Base-by-base conservation (phyloP, 2,329 filamentous ascomycete genomes). In the Ophiostoma pallidulum region DNA sequence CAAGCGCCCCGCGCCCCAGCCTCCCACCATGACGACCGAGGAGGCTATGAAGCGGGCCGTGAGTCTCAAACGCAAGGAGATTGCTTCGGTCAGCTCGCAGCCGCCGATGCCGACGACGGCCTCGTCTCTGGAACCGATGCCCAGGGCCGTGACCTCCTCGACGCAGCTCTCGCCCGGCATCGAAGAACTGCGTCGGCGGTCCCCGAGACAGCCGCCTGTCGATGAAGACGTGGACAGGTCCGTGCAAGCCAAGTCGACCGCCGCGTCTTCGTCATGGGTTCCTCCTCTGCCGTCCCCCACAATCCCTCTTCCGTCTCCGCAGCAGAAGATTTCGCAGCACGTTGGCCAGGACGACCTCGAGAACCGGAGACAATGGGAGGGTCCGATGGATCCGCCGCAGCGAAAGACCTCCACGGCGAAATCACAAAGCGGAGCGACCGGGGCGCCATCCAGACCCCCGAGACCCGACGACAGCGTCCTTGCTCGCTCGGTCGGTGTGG, bases 121-220 rank as follows among this genome's bases (percentile, higher is more conserved):
- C 12, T 8, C 54, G 18, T 57, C 47, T 44, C 62, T 58, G 28
- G 59, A 47, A 56, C 62, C 56, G 28, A 60, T 57, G 50, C 57
- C 58, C 3, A 62, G 37, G 31, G 70, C 66, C 1, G 63, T 60
- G 12, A 70, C 68, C 4, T 72, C 70, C 10, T 72, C 69, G 2
- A 65, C 69, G 8, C 69, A 76, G 55, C 58, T 73, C 7, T 78
- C 75, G 4, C 75, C 75, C 0, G 68, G 66, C 2, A 58, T 63
- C 4, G 73, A 77, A 7, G 70, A 69, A 37, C 54, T 78, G 24
- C 67, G 74, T 10, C 67, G 72, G 53, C 65, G 76, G 39, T 78
- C 75, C 2, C 75, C 75, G 14, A 62, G 69, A 40, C 64, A 69
- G 8, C 54, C 60, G 6, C 51, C 57, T 1, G 44, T 16, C 2